phyloP scores from a whole-genome alignment of 1,284 basidiomycete species.

The Sutorius eximius region DNA sequence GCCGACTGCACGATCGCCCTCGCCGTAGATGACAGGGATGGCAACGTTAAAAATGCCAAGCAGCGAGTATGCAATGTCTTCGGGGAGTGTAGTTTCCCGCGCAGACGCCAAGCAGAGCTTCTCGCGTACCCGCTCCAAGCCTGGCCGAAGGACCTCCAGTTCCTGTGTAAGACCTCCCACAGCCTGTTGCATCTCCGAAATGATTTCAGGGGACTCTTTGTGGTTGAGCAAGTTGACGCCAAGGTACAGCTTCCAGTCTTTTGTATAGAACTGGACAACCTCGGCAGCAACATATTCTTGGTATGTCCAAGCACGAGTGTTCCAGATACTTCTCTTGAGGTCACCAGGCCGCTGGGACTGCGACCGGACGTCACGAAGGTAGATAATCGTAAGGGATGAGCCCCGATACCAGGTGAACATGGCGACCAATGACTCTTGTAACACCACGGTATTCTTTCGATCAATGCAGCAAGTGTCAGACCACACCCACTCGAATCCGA shows the following conservation, averaged over 20 bases:
- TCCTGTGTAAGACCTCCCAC: neutral
- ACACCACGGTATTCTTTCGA: neutral
- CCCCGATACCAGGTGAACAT: no score
- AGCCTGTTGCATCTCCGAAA: slow-evolving; percentile 6
- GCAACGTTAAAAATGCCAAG: slow-evolving; percentile 15
- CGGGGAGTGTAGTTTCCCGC: slow-evolving; percentile 8
- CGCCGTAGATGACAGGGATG: slow-evolving; percentile 11
- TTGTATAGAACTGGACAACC: slow-evolving; percentile 9
- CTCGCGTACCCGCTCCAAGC: slow-evolving; percentile 4
- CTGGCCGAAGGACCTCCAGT: slow-evolving; percentile 4
- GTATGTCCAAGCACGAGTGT: neutral
- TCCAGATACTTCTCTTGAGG: neutral
- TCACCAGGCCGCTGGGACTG: neutral
- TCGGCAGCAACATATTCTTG: slow-evolving; percentile 13
- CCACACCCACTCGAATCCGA: neutral
- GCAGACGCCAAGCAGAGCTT: slow-evolving; percentile 15
- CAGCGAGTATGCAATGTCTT: slow-evolving; percentile 19
- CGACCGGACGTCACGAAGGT: neutral
- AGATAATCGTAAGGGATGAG: neutral
- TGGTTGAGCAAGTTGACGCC: slow-evolving; percentile 10
- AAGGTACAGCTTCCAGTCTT: slow-evolving; percentile 19
- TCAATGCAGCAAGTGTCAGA: slow-evolving; percentile 2
- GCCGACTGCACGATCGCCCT: slow-evolving; percentile 10
- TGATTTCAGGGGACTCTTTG: slow-evolving; percentile 2
- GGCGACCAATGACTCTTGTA: neutral